Conservation (phyloP, 2,329 filamentous ascomycete genomes). For the Fusarium udum region DNA sequence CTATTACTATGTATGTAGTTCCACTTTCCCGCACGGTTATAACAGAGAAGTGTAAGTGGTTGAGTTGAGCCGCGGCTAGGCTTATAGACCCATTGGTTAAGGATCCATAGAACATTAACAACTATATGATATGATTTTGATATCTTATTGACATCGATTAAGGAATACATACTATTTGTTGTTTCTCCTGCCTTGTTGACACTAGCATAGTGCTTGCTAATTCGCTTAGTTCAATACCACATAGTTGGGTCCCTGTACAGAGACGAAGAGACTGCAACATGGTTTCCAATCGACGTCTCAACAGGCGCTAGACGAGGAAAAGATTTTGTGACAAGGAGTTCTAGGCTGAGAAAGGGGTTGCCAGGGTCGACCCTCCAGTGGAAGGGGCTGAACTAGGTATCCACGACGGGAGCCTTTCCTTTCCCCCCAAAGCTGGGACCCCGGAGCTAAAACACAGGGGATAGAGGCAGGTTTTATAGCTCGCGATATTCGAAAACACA, state of each 20-base stretch:
- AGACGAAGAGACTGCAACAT: conserved; percentile 20
- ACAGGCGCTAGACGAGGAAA: conserved; percentile 23
- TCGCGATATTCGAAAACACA: conserved; percentile 23
- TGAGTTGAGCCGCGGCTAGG: background rate
- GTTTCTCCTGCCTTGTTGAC: background rate
- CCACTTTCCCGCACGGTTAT: conserved; percentile 9
- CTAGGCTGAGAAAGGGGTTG: conserved; percentile 27
- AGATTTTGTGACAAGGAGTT: conserved; percentile 19
- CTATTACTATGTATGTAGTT: background rate
- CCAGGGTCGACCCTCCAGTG: conserved; percentile 9
- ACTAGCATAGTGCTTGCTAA: background rate
- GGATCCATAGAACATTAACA: background rate
- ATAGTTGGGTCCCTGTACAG: conserved; percentile 6
- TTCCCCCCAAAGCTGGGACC: conserved; percentile 11
- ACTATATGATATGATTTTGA: background rate
- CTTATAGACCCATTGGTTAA: background rate
- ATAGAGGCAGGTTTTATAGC: conserved; percentile 17
- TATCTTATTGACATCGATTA: background rate
- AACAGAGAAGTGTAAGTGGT: background rate
- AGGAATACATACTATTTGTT: background rate
- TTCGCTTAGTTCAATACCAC: background rate
- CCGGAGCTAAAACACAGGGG: conserved; percentile 15
- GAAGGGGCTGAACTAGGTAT: conserved; percentile 14
- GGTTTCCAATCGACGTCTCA: conserved; percentile 29
- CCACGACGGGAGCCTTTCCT: conserved; percentile 17